A percentile compares a stretch with the other conserved stretches of the same genome.
These are phyloP conservation scores for Cymbopogon flexuosus DNA, from an alignment of 202 grass and related monocot genomes.

Conservation along the genomic window DNA sequence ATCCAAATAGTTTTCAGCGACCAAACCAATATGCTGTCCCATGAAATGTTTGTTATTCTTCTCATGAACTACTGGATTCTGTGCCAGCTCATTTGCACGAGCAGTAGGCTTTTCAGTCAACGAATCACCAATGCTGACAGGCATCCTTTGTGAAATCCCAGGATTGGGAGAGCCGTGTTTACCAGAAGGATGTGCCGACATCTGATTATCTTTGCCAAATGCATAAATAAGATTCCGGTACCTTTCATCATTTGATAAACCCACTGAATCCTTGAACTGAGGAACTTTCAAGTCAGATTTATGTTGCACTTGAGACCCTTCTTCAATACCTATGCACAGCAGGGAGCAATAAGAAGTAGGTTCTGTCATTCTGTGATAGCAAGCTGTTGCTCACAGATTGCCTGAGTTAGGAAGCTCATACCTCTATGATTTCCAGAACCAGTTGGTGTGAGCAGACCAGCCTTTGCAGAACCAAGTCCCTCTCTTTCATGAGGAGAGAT, in stretches of 20 bases:
- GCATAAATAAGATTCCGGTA: constrained; percentile 37
- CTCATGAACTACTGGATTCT: constrained; percentile 32
- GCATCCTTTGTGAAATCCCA: neutral
- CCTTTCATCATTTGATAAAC: constrained; percentile 17
- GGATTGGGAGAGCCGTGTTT: neutral
- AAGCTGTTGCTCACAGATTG: constrained; percentile 22
- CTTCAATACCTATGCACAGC: constrained; percentile 38
- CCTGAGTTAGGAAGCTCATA: constrained; percentile 28
- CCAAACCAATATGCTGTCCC: constrained; percentile 7
- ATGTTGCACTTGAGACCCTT: constrained; percentile 31
- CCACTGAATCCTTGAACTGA: constrained; percentile 14
- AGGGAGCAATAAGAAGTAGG: constrained; percentile 32
- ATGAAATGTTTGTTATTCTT: constrained; percentile 25
- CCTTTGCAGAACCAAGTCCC: constrained; percentile 29
- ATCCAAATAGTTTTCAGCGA: constrained; percentile 19
- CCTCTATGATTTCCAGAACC: constrained; percentile 34
- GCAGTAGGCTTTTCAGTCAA: constrained; percentile 6
- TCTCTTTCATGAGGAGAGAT: constrained; percentile 48
- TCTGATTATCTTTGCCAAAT: constrained; percentile 44
- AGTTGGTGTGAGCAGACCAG: constrained; percentile 14
- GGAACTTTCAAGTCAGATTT: constrained; percentile 24
- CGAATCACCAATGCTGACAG: constrained; percentile 6
- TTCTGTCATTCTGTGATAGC: constrained; percentile 12
- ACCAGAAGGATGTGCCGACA: constrained; percentile 8
- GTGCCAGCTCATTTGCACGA: constrained; percentile 28